These are phyloP conservation scores for Vaccinium darrowii DNA, from an alignment of 148 eudicot genomes.

Conservation along the genomic window DNA sequence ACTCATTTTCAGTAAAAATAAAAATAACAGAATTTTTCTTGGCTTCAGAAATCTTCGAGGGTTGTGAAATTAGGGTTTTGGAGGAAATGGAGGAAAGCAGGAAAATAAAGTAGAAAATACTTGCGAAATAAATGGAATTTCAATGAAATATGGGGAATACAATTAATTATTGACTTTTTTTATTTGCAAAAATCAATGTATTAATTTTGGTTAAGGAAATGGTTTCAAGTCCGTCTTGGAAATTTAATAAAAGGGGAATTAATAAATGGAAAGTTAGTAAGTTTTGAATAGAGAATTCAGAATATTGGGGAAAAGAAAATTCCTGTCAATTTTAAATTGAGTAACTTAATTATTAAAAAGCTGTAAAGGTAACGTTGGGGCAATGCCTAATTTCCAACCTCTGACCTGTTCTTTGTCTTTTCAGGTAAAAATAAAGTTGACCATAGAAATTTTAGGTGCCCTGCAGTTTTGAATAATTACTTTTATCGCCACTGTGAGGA, in stretches of 20 bases:
- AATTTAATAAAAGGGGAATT: conserved; percentile 63
- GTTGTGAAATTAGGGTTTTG: conserved; percentile 71
- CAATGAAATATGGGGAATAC: conserved; percentile 50
- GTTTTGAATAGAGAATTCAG: conserved; percentile 28
- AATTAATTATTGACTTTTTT: conserved; percentile 48
- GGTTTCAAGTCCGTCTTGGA: conserved; percentile 95
- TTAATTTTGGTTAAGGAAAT: conserved; percentile 88
- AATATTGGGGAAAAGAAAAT: conserved; percentile 27
- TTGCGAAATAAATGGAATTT: conserved; percentile 36
- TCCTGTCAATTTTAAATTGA: conserved; percentile 26
- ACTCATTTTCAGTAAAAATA: conserved; percentile 23
- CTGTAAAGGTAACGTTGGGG: conserved; percentile 62
- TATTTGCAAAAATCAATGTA: conserved; percentile 59
- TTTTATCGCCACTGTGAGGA: conserved; percentile 6
- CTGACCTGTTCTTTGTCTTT: conserved; percentile 43
- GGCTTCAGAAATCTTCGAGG: conserved; percentile 36
- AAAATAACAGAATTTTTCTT: conserved; percentile 21
- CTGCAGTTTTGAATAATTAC: conserved; percentile 24
- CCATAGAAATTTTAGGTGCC: conserved; percentile 24
- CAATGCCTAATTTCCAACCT: conserved; percentile 49
- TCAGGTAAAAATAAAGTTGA: conserved; percentile 40
- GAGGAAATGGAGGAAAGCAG: conserved; percentile 43
- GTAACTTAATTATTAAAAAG: conserved; percentile 47
- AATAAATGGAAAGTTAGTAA: conserved; percentile 45
- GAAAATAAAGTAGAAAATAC: conserved; percentile 39